Base-by-base conservation (phyloP, 306 rosid genomes). In the Medicago arabica region DNA sequence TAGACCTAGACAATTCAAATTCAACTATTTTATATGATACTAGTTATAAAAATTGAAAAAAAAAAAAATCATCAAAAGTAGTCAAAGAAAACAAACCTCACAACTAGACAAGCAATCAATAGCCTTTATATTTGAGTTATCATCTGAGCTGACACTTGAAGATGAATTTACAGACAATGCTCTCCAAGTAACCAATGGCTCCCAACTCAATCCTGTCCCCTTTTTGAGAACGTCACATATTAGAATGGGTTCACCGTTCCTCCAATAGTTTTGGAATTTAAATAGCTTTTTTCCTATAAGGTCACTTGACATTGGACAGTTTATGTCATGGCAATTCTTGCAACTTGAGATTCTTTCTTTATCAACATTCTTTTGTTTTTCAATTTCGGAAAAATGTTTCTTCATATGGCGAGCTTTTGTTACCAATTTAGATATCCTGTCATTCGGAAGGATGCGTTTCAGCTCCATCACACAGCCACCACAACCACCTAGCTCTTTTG, bases 201-300 rank as follows among this genome's bases (percentile, higher is more conserved):
- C 92, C 97, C 96, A 92, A 80, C 97, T 92, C 75, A 92, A 80
- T 64, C 92, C 93, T 46, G 85, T 77, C 43, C 89, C 86, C 51
- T 86, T 82, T 16, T 72, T 75, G 59, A 88, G 93, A 69, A 84
- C 92, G 81, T 88, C 84, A 39, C 81, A 83, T 58, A 89, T 90
- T 71, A 92, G 80, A n/a, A 89, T 25, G 0, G 96, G 97, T 79
- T 92, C 89, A 38, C 96, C 97, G 5, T 77, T 86, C 46, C 43
- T 57, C 96, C 96, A 92, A 53, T 80, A 90, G 74, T 81, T 75
- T 78, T 16, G 85, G 81, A 92, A 92, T 53, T 31, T 64, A 18
- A 11, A 40, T 59, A 84, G 13, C 1, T 79, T 88, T 67, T 66
- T 86, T 31, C 73, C 60, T 28, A 59, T 15, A 13, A 80, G 71